phyloP scores from a whole-genome alignment of 352 stramenopile species.

The Globisporangium nagaii region DNA sequence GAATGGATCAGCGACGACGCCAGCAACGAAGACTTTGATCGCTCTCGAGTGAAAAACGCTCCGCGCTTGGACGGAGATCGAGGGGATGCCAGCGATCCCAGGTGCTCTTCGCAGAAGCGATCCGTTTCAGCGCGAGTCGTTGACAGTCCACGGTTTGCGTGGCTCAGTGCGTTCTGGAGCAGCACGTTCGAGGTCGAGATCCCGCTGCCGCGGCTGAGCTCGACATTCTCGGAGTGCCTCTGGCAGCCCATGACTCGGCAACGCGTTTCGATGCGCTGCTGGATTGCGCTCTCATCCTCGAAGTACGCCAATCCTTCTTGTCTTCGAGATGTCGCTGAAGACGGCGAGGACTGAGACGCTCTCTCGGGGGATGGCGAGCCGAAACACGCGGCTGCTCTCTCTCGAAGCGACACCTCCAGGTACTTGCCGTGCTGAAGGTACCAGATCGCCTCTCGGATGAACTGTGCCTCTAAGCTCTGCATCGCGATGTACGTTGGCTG shows the following conservation, averaged over 20 bases:
- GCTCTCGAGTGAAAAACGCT: slow-evolving; percentile 20
- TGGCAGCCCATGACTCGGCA: slow-evolving; percentile 52
- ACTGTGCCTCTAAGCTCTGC: slow-evolving; percentile 44
- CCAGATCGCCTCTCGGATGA: slow-evolving; percentile 65
- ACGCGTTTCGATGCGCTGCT: slow-evolving; percentile 34
- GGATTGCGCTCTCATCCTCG: slow-evolving; percentile 28
- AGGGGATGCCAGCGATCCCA: slow-evolving; percentile 10
- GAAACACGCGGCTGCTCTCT: slow-evolving; percentile 13
- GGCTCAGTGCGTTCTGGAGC: slow-evolving; percentile 7
- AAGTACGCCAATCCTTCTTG: slow-evolving; percentile 31
- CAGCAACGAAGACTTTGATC: slow-evolving; percentile 14
- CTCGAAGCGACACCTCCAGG: slow-evolving; percentile 30
- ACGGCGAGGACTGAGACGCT: neutral
- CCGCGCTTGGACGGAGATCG: slow-evolving; percentile 30
- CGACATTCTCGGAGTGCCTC: slow-evolving; percentile 1
- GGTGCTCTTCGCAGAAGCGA: slow-evolving; percentile 32
- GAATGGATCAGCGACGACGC: slow-evolving; percentile 28
- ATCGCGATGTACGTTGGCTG: slow-evolving; percentile 55
- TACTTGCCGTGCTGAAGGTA: slow-evolving; percentile 46
- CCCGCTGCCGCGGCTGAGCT: slow-evolving; percentile 14
- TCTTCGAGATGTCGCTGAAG: slow-evolving; percentile 3
- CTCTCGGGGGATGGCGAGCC: neutral
- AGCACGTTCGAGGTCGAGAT: slow-evolving; percentile 18
- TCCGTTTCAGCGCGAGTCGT: neutral
- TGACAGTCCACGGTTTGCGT: slow-evolving; percentile 1